A percentile compares a stretch with the other conserved stretches of the same genome.
These are phyloP conservation scores for Forsythia viridissima DNA, from an alignment of 257 asterid species.

Conservation along the genomic window DNA sequence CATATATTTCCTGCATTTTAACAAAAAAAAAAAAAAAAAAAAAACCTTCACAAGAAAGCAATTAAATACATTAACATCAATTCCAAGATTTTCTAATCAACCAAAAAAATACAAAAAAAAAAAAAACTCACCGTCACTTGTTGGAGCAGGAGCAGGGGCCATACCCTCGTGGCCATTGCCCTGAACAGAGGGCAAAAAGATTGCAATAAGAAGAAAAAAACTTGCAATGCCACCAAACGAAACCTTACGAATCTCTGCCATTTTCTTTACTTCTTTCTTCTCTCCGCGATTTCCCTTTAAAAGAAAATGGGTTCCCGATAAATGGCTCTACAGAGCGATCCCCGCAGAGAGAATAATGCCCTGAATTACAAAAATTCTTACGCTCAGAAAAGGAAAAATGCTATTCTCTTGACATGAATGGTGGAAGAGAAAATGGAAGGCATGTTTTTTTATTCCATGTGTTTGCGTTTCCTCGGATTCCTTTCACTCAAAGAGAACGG, in stretches of 20 bases:
- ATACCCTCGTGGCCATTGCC: slow-evolving; percentile 40
- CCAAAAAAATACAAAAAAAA: not conserved
- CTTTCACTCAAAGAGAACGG: slow-evolving; percentile 7
- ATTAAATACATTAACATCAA: not conserved
- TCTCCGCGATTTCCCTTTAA: slow-evolving; percentile 24
- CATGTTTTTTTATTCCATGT: slow-evolving; percentile 25
- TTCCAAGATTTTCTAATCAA: not conserved
- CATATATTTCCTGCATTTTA: slow-evolving; percentile 4
- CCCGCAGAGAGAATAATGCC: slow-evolving; percentile 24
- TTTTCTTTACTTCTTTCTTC: slow-evolving; percentile 22
- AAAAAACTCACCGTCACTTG: slow-evolving; percentile 58
- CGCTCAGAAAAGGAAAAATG: slow-evolving; percentile 30
- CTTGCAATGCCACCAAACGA: slow-evolving; percentile 41
- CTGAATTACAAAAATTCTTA: not conserved
- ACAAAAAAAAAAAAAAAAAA: not conserved
- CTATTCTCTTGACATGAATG: slow-evolving; percentile 12
- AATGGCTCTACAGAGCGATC: slow-evolving; percentile 9
- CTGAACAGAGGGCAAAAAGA: slow-evolving; percentile 50
- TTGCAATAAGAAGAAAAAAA: slow-evolving; percentile 42
- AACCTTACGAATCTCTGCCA: slow-evolving; percentile 40
- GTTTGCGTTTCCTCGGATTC: slow-evolving; percentile 24
- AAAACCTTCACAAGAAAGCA: not conserved
- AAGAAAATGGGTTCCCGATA: not conserved
- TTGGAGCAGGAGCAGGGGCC: slow-evolving; percentile 72
- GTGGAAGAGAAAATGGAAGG: slow-evolving; percentile 26